Conservation (phyloP, 495 filamentous ascomycete species). For the Annulohypoxylon nitens region DNA sequence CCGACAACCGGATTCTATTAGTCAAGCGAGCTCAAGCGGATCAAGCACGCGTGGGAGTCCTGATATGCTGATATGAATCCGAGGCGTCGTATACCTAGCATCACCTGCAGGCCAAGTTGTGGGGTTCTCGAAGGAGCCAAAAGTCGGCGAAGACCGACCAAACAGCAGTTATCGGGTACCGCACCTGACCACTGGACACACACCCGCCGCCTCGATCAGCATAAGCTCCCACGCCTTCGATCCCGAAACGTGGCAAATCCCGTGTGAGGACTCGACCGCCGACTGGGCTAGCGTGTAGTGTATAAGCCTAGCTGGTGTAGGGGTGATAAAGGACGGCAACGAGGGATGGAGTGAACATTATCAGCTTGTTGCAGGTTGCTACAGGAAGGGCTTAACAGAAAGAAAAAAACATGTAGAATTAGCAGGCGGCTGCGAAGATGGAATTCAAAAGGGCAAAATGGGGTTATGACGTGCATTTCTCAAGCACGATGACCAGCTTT, state of each 20-base stretch:
- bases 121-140: conserved; percentile 35
- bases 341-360: background rate
- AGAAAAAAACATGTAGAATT: background rate
- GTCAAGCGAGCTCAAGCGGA: conserved; percentile 30
- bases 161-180: conserved; percentile 44
- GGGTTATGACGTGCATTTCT: background rate
- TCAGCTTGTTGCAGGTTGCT: background rate
- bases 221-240: conserved; percentile 30
- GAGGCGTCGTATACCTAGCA: conserved; percentile 18
- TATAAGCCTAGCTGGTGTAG: conserved; percentile 34
- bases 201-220: conserved; percentile 32
- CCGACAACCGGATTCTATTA: conserved; percentile 42
- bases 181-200: conserved; percentile 47
- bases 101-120: conserved; percentile 43
- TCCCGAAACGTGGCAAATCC: conserved; percentile 38
- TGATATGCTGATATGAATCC: conserved; percentile 34
- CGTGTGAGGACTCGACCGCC: conserved; percentile 25
- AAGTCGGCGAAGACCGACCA: conserved; percentile 42
- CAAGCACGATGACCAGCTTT: background rate
- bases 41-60: conserved; percentile 18
- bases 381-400: conserved; percentile 26
- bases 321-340: conserved; percentile 21
- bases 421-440: background rate
- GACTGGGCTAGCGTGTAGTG: conserved; percentile 17
- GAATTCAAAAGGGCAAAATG: conserved; percentile 5